A percentile compares a stretch with the other conserved stretches of the same genome.
Evolutionary conservation across 1,284 basidiomycete species (phyloP).

Genomic region (Filobasidium uniguttulatum): DNA sequence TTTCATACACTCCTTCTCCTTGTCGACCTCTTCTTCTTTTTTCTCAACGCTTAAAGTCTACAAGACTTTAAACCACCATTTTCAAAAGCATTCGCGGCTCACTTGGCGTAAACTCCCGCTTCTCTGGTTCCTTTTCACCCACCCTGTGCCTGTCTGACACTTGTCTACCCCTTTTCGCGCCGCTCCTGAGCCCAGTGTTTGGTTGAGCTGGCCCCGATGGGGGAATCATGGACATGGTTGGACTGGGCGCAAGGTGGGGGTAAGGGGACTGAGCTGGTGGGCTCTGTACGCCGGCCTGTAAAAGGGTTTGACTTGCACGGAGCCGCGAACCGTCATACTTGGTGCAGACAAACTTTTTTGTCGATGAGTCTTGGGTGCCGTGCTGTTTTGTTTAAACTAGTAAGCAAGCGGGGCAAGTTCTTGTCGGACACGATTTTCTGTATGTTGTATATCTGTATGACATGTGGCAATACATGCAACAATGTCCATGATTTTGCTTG

Average conservation of each 20-base stretch:
- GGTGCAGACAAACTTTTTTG: background rate
- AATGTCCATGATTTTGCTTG: too few species aligned
- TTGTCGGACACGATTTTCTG: background rate
- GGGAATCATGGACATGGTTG: too few species aligned
- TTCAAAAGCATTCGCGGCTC: conserved; percentile 3
- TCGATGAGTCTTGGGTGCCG: conserved; percentile 4
- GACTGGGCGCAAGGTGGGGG: too few species aligned
- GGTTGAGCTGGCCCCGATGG: too few species aligned
- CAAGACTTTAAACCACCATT: background rate
- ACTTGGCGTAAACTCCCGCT: too few species aligned
- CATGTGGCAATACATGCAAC: background rate
- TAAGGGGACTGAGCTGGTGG: too few species aligned
- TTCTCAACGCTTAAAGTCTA: conserved; percentile 2
- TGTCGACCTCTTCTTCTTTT: background rate
- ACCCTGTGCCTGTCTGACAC: background rate
- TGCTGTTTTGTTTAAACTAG: background rate
- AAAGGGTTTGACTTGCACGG: background rate
- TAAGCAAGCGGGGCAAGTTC: conserved; percentile 5
- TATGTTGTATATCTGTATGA: background rate
- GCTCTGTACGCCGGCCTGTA: too few species aligned
- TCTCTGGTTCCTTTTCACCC: too few species aligned
- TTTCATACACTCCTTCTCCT: too few species aligned
- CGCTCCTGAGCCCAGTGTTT: too few species aligned
- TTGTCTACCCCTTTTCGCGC: background rate
- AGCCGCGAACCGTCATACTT: conserved; percentile 3